Percentiles rank a stretch among this genome's conserved stretches.
Evolutionary conservation across 257 asterid genomes (phyloP).

Genomic region (Paraleonurus japonicus): DNA sequence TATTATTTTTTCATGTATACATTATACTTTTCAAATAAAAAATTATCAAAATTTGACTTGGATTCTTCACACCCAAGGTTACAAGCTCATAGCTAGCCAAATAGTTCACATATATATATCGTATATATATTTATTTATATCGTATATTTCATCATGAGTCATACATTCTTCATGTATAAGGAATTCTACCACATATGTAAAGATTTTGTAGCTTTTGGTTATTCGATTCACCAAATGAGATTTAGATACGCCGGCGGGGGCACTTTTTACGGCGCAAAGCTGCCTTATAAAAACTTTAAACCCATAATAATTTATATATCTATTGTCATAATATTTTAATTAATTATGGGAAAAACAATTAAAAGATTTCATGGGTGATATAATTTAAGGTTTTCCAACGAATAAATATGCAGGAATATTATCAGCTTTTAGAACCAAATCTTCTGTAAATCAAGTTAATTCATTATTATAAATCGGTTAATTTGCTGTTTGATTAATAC

Average conservation of each 20-base stretch:
- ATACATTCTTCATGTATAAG: slow-evolving; percentile 24
- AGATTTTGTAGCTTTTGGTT: slow-evolving; percentile 25
- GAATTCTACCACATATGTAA: slow-evolving; percentile 5
- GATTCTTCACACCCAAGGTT: too few relatives aligned
- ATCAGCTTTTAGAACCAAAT: slow-evolving; percentile 30
- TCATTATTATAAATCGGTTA: not conserved
- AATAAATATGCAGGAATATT: slow-evolving; percentile 21
- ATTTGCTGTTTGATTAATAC: not conserved
- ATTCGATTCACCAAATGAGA: slow-evolving; percentile 24
- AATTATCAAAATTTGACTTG: too few relatives aligned
- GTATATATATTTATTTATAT: too few relatives aligned
- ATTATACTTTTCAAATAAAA: too few relatives aligned
- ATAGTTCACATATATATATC: too few relatives aligned
- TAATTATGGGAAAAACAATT: not conserved
- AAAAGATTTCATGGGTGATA: not conserved
- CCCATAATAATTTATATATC: not conserved
- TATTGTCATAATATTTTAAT: not conserved
- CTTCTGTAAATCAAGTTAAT: slow-evolving; percentile 18
- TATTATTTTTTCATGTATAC: too few relatives aligned
- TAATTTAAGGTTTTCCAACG: not conserved
- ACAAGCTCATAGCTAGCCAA: too few relatives aligned
- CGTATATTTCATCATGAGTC: not conserved
- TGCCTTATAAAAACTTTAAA: slow-evolving; percentile 11
- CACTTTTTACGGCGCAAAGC: slow-evolving; percentile 42
- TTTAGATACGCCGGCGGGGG: slow-evolving; percentile 28